Evolutionary conservation across 495 filamentous ascomycete species (phyloP), one percentile per base, ranked within the genome.

Genomic region (Penicillium pancosmium): DNA sequence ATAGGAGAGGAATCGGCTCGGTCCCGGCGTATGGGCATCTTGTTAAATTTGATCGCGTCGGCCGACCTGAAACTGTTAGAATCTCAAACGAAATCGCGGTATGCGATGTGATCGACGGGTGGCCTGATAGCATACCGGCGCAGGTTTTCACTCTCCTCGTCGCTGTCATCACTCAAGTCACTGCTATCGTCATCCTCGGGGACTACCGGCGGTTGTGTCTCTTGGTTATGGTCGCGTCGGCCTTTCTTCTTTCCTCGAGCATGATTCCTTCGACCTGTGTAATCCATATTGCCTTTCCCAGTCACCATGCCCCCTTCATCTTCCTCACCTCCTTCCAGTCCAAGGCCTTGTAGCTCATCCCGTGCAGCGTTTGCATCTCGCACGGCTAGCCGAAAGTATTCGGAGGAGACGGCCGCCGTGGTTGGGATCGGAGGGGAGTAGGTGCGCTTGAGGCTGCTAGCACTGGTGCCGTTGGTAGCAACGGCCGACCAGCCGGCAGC

Each of bases 371-470:
- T 72, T 27, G 65, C 68, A 52, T 78, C 71, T 56, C 71, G 58
- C 23, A 60, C 57, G n/a, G 59, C 72, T 54, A 80, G 59, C 16
- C 75, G 68, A 47, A 79, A 98, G 71, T 98, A 98, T 70, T 98
- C 93, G 15, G 91, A 93, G 7, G 87, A 66, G 85, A 86, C 54
- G 7, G 75, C 71, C 0, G 78, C 69, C 1, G 90, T 91, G 5
- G 93, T 96, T 23, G 94, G 94, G 53, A 98, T 98, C 0, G 95
- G 94, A 12, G 94, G 94, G 6, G 93, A 97, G 69, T 98, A 93
- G 33, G 91, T 95, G 55, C 94, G 85, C 70, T 95, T 96, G 65
- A 93, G 86, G 59, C 90, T 85, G 11, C 85, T 78, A n/a, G 64
- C 64, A 61, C 72, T 69, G 27, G 71, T 56, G 51, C 66, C 69